phyloP scores from a whole-genome alignment of 2,329 filamentous ascomycete species.

The Bipolaris cookei region DNA sequence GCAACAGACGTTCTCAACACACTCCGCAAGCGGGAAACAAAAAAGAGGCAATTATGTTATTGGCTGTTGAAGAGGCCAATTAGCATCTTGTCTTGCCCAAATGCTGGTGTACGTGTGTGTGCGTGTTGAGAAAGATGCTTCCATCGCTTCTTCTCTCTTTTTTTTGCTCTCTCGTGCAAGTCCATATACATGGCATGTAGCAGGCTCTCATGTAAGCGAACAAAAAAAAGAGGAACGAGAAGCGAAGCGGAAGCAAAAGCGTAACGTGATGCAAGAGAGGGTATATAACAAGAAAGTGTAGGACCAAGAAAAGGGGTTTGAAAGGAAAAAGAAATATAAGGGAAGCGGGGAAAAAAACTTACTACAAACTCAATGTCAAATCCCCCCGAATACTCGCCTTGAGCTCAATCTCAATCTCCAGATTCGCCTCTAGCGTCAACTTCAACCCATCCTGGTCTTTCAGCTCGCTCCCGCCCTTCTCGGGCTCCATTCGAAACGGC shows the following conservation, averaged over 20 bases:
- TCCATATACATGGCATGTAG: constrained; percentile 1
- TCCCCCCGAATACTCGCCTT: constrained; percentile 88
- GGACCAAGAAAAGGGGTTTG: background rate
- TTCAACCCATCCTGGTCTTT: constrained; percentile 70
- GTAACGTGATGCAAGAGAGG: too few species aligned
- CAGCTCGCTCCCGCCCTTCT: constrained; percentile 51
- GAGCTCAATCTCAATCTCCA: constrained; percentile 83
- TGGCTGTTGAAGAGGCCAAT: constrained; percentile 23
- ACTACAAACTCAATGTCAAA: constrained; percentile 78
- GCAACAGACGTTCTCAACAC: too few species aligned
- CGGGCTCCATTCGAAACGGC: constrained; percentile 51
- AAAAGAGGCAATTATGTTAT: constrained; percentile 12
- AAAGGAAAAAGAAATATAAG: too few species aligned
- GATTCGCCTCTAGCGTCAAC: constrained; percentile 75
- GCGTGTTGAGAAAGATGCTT: background rate
- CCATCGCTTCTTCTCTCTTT: background rate
- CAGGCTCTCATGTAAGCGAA: constrained; percentile 16
- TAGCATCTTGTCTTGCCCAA: constrained; percentile 16
- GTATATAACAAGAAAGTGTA: too few species aligned
- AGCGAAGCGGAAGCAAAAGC: too few species aligned
- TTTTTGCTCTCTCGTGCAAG: background rate
- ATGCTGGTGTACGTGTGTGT: background rate
- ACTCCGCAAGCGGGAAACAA: background rate
- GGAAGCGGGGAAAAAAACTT: constrained; percentile 51
- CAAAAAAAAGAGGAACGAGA: background rate